Percentiles rank a stretch among this genome's conserved stretches.
Conservation (phyloP, 176 grass and related monocot genomes). For the Melocanna baccifera region DNA sequence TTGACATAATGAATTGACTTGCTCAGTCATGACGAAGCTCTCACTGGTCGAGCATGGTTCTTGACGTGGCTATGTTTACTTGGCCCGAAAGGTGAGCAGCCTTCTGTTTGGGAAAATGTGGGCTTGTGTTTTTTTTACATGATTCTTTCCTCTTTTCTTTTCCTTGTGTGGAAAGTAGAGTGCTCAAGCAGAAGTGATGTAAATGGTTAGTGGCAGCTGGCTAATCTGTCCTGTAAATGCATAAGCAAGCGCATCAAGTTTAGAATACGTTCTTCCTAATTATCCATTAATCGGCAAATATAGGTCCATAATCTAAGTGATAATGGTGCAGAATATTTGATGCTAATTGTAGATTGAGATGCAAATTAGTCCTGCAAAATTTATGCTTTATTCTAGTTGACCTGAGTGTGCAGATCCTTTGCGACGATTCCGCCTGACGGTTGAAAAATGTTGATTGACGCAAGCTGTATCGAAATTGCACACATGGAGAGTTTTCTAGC, state of each 20-base stretch:
- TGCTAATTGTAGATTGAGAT: conserved; percentile 30
- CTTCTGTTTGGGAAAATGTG: conserved; percentile 40
- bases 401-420: background rate
- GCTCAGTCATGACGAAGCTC: conserved; percentile 8
- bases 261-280: conserved; percentile 16
- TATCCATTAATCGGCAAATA: conserved; percentile 31
- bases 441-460: background rate
- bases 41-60: conserved; percentile 25
- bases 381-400: background rate
- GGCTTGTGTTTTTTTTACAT: conserved; percentile 39
- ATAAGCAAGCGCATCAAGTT: conserved; percentile 58
- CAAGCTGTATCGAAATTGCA: too few relatives aligned
- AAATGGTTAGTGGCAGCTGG: conserved; percentile 65
- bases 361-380: background rate
- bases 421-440: background rate
- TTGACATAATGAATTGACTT: conserved; percentile 30
- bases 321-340: background rate
- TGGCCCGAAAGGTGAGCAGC: conserved; percentile 30
- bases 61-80: conserved; percentile 45
- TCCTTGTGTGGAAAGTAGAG: conserved; percentile 51
- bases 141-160: conserved; percentile 29
- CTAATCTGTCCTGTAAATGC: conserved; percentile 75
- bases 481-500: too few relatives aligned
- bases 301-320: background rate
- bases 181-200: conserved; percentile 49